These are phyloP conservation scores for Bipolaris gigantea DNA, from an alignment of 2,329 filamentous ascomycete species.

Conservation along the genomic window DNA sequence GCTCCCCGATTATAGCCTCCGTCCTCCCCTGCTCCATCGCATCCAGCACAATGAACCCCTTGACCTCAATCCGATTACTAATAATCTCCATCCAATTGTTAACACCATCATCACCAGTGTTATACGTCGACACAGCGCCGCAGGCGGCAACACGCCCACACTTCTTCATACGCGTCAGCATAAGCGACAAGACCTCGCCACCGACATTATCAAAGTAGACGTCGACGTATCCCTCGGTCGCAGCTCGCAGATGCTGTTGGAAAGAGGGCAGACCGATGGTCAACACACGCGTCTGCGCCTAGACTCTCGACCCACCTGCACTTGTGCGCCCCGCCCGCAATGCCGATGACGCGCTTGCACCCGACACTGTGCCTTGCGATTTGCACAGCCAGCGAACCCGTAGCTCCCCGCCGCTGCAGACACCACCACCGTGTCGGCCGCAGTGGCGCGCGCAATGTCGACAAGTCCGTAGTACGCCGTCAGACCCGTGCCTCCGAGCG, in stretches of 20 bases:
- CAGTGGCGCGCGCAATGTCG: constrained; percentile 65
- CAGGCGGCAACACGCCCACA: constrained; percentile 49
- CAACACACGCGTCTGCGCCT: constrained; percentile 58
- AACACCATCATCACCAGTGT: constrained; percentile 39
- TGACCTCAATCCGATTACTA: constrained; percentile 47
- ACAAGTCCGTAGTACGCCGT: constrained; percentile 77
- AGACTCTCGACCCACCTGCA: constrained; percentile 56
- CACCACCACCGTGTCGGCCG: constrained; percentile 73
- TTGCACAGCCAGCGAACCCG: constrained; percentile 68
- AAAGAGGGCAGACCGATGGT: constrained; percentile 57
- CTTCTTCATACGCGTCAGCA: constrained; percentile 48
- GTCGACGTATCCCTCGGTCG: constrained; percentile 55
- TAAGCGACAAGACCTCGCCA: constrained; percentile 52
- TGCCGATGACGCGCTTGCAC: constrained; percentile 55
- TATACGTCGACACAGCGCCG: constrained; percentile 51
- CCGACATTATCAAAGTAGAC: constrained; percentile 58
- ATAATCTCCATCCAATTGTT: constrained; percentile 51
- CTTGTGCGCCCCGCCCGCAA: constrained; percentile 57
- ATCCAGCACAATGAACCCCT: constrained; percentile 51
- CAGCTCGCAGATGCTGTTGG: constrained; percentile 50
- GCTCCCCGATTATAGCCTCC: constrained; percentile 26
- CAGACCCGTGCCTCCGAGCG: constrained; percentile 57
- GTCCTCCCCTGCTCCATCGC: constrained; percentile 36
- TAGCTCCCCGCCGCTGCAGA: constrained; percentile 78
- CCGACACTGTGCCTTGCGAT: constrained; percentile 55